Percentiles rank a stretch among this genome's conserved stretches.
Evolutionary conservation across 768 basidiomycete genomes (phyloP).

Genomic region (Pulveroboletus sp.): DNA sequence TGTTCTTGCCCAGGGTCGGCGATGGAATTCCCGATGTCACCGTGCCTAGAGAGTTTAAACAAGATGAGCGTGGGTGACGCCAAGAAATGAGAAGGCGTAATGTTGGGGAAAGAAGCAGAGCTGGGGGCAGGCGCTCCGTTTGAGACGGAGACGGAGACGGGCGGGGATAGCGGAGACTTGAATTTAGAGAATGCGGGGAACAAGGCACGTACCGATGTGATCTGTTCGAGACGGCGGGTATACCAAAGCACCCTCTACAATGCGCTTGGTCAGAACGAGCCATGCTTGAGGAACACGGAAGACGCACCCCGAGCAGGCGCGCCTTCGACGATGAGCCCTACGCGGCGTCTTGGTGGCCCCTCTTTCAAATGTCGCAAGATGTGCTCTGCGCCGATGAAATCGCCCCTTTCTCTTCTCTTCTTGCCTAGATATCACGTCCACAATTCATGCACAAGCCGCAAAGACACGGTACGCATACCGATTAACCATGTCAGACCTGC

Average conservation of each 20-base stretch:
- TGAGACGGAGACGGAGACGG: too few species aligned
- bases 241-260: conserved; percentile 75
- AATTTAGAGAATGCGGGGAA: too few species aligned
- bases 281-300: too few species aligned
- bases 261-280: too few species aligned
- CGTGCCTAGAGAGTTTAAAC: conserved; percentile 46
- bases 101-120: too few species aligned
- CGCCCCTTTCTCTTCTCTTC: conserved; percentile 64
- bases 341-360: conserved; percentile 72
- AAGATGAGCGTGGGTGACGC: conserved; percentile 18
- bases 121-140: too few species aligned
- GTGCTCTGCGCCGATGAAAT: conserved; percentile 76
- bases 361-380: conserved; percentile 78
- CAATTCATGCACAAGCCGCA: background rate
- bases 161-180: too few species aligned
- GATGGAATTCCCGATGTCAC: conserved; percentile 97
- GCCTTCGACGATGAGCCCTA: conserved; percentile 80
- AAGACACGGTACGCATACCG: conserved; percentile 45
- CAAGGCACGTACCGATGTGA: conserved; percentile 49
- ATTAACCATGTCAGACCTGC: conserved; percentile 94
- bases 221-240: conserved; percentile 53
- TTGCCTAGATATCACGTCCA: conserved; percentile 54
- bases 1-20: conserved; percentile 84
- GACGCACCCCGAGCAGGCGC: conserved; percentile 75
- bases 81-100: too few species aligned